Evolutionary conservation across 169 alveolate species (phyloP), one percentile per base, ranked within the genome.

Genomic region (Cryptosporidium xiaoi): DNA sequence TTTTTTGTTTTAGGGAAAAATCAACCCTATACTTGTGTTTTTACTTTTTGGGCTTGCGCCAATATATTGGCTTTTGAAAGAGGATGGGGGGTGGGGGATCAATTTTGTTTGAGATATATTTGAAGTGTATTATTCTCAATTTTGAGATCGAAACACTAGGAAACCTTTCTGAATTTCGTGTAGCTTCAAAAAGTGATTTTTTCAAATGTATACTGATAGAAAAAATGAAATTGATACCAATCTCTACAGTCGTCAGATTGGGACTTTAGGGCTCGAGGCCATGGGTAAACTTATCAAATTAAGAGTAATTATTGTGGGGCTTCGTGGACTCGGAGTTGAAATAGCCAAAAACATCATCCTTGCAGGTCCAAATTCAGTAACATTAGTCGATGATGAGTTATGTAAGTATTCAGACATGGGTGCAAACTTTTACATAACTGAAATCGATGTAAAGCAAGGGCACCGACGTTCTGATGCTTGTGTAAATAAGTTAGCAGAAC

Each of bases 251-350:
- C 94, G 99, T 68, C 99, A 97, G 90, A 95, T 98, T 20, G 99
- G 99, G n/a, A 96, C 99, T 24, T 97, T 95, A 83, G 99, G 99
- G n/a, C 93, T 97, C 91, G 99, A 98, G 82, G 95, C 98, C 65
- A 97, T 98, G 99, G 98, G 99, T 20, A 97, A 97, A 87, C 91
- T 97, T 56, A 94, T 96, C 16, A 93, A 95, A 67, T 77, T 97
- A 82, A 92, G 96, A 56, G 97, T 97, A 29, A 96, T 98, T 67
- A 94, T 98, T 65, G 92, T 96, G 33, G 99, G 99, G 2, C 91
- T 96, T 83, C 92, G 98, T 90, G 99, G 99, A 64, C 91, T 96
- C 62, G 93, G 98, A 34, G 95, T 92, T 24, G 96, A 94, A 91
- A 92, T 95, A 69, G 99, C 99, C 7, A 98, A 97, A 92, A 98